Conservation (phyloP, 1,284 basidiomycete species). For the Boletus chippewaensis region DNA sequence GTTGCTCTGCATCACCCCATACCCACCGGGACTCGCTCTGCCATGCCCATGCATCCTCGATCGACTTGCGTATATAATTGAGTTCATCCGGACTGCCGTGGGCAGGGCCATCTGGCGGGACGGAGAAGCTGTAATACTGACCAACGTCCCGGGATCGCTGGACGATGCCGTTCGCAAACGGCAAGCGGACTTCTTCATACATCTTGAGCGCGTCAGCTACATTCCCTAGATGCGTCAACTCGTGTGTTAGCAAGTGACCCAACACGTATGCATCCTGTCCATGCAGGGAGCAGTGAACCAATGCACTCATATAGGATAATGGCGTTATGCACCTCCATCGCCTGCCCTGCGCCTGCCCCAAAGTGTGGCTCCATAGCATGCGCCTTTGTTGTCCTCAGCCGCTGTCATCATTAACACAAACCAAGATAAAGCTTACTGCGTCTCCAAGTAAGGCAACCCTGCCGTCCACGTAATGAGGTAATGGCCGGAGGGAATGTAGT, state of each 20-base stretch:
- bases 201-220: conserved; percentile 23
- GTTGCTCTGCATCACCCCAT: conserved; percentile 15
- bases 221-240: conserved; percentile 17
- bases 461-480: conserved; percentile 28
- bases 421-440: conserved; percentile 20
- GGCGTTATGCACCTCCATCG: conserved; percentile 26
- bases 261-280: conserved; percentile 34
- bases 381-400: conserved; percentile 17
- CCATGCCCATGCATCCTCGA: conserved; percentile 19
- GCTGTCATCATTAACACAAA: not conserved
- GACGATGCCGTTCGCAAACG: conserved; percentile 20
- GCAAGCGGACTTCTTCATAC: conserved; percentile 31
- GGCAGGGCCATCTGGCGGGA: not conserved
- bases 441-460: conserved; percentile 34
- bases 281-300: no score
- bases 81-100: conserved; percentile 8
- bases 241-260: conserved; percentile 30
- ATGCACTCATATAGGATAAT: no score
- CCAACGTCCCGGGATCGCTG: conserved; percentile 4
- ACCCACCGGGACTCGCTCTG: conserved; percentile 11
- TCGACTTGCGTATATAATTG: conserved; percentile 7
- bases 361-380: conserved; percentile 32
- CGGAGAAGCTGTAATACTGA: conserved; percentile 5
- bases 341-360: conserved; percentile 30
- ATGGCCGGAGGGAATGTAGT: conserved; percentile 25